Base-by-base conservation (phyloP, 306 rosid species). In the Malus sieversii region DNA sequence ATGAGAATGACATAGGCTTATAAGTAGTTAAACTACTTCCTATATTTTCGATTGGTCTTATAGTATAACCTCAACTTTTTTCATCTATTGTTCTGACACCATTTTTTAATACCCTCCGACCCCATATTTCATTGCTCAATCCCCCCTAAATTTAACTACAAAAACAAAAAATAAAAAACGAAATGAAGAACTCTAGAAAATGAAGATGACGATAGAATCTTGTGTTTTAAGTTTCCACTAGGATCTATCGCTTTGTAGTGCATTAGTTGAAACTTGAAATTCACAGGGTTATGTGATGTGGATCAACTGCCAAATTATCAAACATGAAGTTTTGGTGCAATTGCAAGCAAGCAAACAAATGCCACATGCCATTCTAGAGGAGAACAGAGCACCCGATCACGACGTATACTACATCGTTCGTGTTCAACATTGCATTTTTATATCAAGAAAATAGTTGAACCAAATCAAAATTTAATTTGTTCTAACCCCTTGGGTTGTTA, bases 21-120 rank as follows among this genome's bases (percentile, higher is more conserved):
- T 1, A 35, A 35, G 9, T 35, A 35, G 2, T 35, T 35, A 0
- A 0, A 35, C 9, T 35, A 6, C 9, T 6, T 2, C 0, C 0
- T 7, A 35, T 6, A 35, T 35, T 35, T 35, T 35, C 0, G 0
- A 35, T 7, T 35, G 9, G 9, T 35, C 40, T 35, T 35, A 35
- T 38, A 38, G 9, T 38, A 2, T 0, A 38, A 38, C 10, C 42
- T 38, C 2, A 38, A 38, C 42, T 38, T 38, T 38, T 38, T 38
- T 51, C 8, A 5, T 15, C 8, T 16, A 51, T 51, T 18, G 18
- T 51, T 16, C 55, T 0, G 8, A 48, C 20, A 0, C 8, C 20
- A 51, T 15, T 51, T 51, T 0, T 51, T 15, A 5, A 51, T 15
- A 51, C 20, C 55, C 20, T 51, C 18, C 3, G 20, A 51, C 1